phyloP scores from a whole-genome alignment of 192 early-diverging fungal species.

The Gigaspora rosea region DNA sequence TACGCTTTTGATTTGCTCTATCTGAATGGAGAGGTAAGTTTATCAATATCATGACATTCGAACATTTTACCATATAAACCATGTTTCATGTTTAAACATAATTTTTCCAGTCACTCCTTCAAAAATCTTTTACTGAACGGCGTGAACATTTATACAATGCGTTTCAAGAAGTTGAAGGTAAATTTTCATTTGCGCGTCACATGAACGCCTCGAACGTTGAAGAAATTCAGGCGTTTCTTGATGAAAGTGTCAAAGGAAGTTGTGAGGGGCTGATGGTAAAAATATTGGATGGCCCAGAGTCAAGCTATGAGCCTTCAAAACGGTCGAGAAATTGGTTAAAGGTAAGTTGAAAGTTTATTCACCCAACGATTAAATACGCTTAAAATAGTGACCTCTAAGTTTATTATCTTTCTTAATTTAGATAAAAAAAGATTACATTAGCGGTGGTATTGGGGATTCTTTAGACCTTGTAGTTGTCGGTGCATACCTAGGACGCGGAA shows the following conservation, averaged over 20 bases:
- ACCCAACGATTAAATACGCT: neutral
- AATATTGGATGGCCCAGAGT: slow-evolving; percentile 79
- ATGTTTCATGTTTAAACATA: neutral
- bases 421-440: slow-evolving; percentile 97
- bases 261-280: slow-evolving; percentile 99
- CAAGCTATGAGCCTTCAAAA: slow-evolving; percentile 95
- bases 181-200: slow-evolving; percentile 87
- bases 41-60: neutral
- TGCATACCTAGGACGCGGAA: slow-evolving; percentile 89
- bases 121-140: slow-evolving; percentile 71
- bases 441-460: slow-evolving; percentile 90
- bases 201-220: slow-evolving; percentile 84
- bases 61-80: neutral
- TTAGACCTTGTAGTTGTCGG: slow-evolving; percentile 98
- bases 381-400: too few species aligned
- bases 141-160: slow-evolving; percentile 68
- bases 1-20: slow-evolving; percentile 97
- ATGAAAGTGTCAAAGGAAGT: slow-evolving; percentile 77
- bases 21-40: slow-evolving; percentile 82
- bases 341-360: slow-evolving; percentile 41
- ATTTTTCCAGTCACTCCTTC: slow-evolving; percentile 66
- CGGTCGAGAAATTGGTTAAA: slow-evolving; percentile 99
- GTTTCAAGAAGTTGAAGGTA: slow-evolving; percentile 80
- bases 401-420: neutral
- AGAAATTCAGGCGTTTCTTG: slow-evolving; percentile 93